phyloP scores from a whole-genome alignment of 768 basidiomycete genomes.

The Thelephora aurantiotincta region DNA sequence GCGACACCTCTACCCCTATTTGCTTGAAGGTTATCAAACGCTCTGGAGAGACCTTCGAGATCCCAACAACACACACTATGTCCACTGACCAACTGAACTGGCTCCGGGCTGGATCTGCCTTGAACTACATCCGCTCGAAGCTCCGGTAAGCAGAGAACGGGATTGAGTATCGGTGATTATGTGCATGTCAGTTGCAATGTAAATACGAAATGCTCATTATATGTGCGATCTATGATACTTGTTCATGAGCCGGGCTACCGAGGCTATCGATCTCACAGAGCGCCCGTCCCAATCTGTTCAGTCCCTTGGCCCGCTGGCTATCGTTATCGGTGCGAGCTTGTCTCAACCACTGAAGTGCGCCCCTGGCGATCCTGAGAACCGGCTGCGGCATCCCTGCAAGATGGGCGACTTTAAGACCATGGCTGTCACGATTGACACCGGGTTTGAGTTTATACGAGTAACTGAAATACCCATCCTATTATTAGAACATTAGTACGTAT shows the following conservation, averaged over 20 bases:
- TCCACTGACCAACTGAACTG: conserved; percentile 82
- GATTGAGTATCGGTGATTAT: neutral
- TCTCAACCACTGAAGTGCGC: conserved; percentile 31
- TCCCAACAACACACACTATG: conserved; percentile 80
- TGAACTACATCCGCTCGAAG: conserved; percentile 75
- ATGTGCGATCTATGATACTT: neutral
- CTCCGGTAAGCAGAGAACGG: conserved; percentile 14
- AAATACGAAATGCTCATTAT: conserved; percentile 2
- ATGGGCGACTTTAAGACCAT: conserved; percentile 81
- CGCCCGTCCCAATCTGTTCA: conserved; percentile 9
- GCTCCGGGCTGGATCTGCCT: conserved; percentile 76
- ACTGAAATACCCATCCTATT: conserved; percentile 61
- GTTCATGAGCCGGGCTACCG: neutral
- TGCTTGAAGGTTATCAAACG: conserved; percentile 51
- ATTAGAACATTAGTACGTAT: neutral
- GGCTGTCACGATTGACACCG: conserved; percentile 83
- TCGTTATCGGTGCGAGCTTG: conserved; percentile 5
- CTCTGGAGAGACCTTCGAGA: conserved; percentile 45
- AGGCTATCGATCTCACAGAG: neutral
- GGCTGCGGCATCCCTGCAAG: conserved; percentile 69
- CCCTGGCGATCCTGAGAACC: conserved; percentile 46
- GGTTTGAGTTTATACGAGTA: conserved; percentile 73
- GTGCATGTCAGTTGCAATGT: neutral
- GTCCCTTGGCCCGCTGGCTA: neutral
- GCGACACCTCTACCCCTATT: conserved; percentile 27